Evolutionary conservation across 768 basidiomycete genomes (phyloP).

Genomic region (Galerina marginata): DNA sequence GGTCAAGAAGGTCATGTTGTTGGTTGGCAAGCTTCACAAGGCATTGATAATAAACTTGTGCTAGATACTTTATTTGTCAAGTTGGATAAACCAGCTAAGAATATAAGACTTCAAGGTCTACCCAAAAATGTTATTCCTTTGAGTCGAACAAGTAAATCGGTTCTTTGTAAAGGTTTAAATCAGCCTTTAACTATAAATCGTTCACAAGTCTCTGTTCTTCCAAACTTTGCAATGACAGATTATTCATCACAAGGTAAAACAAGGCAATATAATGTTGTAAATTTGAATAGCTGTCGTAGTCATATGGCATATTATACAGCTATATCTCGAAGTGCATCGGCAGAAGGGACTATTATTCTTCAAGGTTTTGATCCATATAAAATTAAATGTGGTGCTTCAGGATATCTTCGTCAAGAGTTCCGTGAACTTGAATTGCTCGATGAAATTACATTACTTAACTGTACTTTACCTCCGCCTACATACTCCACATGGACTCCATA

Average conservation of each 20-base stretch:
- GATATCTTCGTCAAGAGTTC: not conserved
- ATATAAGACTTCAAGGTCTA: constrained; percentile 27
- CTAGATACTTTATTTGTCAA: constrained; percentile 36
- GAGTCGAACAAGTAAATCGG: not conserved
- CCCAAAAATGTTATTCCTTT: constrained; percentile 37
- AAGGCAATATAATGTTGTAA: constrained; percentile 27
- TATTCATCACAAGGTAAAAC: constrained; percentile 40
- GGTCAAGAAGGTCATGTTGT: constrained; percentile 35
- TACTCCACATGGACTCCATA: too few species aligned
- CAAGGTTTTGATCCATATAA: not conserved
- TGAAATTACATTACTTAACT: not conserved
- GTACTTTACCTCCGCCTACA: too few species aligned
- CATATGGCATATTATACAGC: constrained; percentile 37
- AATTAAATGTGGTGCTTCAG: not conserved
- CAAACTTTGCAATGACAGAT: constrained; percentile 41
- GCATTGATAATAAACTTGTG: constrained; percentile 15
- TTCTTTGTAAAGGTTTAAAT: constrained; percentile 9
- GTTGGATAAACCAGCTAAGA: constrained; percentile 27
- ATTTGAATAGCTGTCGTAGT: constrained; percentile 24
- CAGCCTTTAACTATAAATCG: constrained; percentile 16
- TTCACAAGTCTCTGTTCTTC: constrained; percentile 29
- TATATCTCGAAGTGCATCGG: not conserved
- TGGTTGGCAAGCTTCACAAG: constrained; percentile 27
- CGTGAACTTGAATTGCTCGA: constrained; percentile 5
- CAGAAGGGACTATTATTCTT: not conserved